Evolutionary conservation across 169 alveolate species (phyloP), one percentile per base, ranked within the genome.

Genomic region (Toxoplasma gondii): DNA sequence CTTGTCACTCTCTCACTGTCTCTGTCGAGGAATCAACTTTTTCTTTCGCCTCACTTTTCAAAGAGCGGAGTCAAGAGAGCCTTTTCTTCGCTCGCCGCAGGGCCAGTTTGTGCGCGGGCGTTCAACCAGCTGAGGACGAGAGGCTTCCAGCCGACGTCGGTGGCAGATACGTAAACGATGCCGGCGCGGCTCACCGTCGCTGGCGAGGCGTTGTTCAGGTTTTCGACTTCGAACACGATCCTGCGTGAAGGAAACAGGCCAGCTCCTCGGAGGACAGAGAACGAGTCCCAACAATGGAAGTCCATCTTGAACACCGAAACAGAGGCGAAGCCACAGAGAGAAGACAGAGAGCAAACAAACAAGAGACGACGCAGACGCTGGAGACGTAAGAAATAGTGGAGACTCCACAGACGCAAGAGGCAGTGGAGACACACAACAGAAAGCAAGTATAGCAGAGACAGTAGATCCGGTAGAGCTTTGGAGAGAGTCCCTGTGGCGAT

Each of bases 161-260:
- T 95, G 82, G 98, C 98, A 10, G 98, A 96, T 49, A 99, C 98
- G 96, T 97, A 99, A 95, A 99, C 98, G 96, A 98, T 98, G 94
- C 99, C 99, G 88, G 99, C 98, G 78, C 99, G 96, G 49, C 98
- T 97, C 31, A 98, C 99, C n/a, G 99, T 98, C 53, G 99, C 99
- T 31, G 99, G 99, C 58, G 99, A 98, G 87, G 99, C 99, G 94
- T 98, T 98, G 95, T 97, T 97, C 86, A 98, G 97, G 94, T 98
- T 97, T 95, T 98, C 98, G 41, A 97, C 99, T 96, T 98, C 99
- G 96, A 98, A 98, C 41, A 98, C 99, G 92, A 98, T 97, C 95
- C 98, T 97, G 96, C 81, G 38, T 10, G 24, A 24, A 17, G 24
- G 81, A 58, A 58, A 58, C 16, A 24, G 16, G 70, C n/a, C n/a